Evolutionary conservation across 2,329 filamentous ascomycete genomes (phyloP).

Genomic region (Gremmenia infestans): DNA sequence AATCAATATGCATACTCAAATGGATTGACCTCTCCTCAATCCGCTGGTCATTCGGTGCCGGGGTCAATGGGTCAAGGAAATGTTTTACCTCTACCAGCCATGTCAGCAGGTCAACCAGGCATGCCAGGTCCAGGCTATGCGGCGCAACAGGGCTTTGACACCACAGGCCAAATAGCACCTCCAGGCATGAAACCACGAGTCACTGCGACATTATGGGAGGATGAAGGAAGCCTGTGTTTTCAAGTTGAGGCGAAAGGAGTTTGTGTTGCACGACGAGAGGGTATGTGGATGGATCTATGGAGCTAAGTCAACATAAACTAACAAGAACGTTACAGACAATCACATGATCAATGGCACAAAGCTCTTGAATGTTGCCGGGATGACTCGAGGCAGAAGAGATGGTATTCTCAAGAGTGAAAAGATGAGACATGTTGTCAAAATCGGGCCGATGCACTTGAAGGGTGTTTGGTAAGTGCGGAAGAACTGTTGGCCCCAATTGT

Average conservation of each 20-base stretch:
- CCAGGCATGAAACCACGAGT: slow-evolving; percentile 95
- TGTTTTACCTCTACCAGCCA: slow-evolving; percentile 62
- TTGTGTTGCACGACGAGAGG: slow-evolving; percentile 90
- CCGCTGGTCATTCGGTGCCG: slow-evolving; percentile 61
- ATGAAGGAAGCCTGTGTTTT: slow-evolving; percentile 95
- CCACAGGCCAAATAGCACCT: slow-evolving; percentile 86
- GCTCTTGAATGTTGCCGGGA: slow-evolving; percentile 91
- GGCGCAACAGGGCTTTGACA: slow-evolving; percentile 59
- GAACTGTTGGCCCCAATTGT: background rate
- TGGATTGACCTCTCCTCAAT: slow-evolving; percentile 75
- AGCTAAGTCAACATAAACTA: background rate
- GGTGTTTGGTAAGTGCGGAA: slow-evolving; percentile 76
- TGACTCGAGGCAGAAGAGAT: slow-evolving; percentile 92
- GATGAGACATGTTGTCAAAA: slow-evolving; percentile 93
- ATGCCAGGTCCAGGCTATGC: slow-evolving; percentile 44
- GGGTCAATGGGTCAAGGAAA: slow-evolving; percentile 65
- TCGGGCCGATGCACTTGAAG: slow-evolving; percentile 98
- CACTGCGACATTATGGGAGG: slow-evolving; percentile 95
- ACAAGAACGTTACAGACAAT: slow-evolving; percentile 59
- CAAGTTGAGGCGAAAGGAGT: slow-evolving; percentile 96
- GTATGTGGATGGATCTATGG: slow-evolving; percentile 43
- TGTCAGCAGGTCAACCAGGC: slow-evolving; percentile 42
- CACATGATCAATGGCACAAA: slow-evolving; percentile 99
- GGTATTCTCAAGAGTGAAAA: slow-evolving; percentile 98
- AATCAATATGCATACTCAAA: slow-evolving; percentile 68